Conservation (phyloP, 352 stramenopile genomes). For the Bremia lactucae region DNA sequence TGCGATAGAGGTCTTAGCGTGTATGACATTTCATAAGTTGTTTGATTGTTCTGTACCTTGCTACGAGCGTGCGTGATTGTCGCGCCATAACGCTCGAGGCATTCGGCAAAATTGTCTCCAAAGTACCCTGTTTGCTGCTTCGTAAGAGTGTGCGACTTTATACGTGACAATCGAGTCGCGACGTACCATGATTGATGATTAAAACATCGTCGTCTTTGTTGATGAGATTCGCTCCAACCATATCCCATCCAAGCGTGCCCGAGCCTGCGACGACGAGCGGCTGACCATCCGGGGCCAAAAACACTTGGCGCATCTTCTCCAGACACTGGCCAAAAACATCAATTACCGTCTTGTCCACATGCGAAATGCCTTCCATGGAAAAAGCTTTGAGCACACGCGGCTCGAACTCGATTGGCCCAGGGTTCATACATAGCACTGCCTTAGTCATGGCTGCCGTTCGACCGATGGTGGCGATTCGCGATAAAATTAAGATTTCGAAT, state of each 20-base stretch:
- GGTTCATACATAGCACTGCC: constrained; percentile 71
- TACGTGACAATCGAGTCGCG: background rate
- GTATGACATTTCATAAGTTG: too few relatives aligned
- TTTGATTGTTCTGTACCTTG: constrained; percentile 19
- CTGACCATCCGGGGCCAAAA: constrained; percentile 58
- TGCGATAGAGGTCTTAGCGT: constrained; percentile 1
- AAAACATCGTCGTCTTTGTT: constrained; percentile 54
- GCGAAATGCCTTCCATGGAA: constrained; percentile 61
- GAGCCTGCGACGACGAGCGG: constrained; percentile 58
- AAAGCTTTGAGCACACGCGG: constrained; percentile 58
- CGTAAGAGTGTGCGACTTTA: too few relatives aligned
- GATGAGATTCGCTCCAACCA: constrained; percentile 69
- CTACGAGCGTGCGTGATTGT: constrained; percentile 47
- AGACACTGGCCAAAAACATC: constrained; percentile 65
- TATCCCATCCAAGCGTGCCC: constrained; percentile 67
- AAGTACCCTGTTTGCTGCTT: constrained; percentile 68
- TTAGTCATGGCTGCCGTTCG: too few relatives aligned
- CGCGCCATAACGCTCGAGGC: constrained; percentile 56
- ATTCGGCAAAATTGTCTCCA: constrained; percentile 58
- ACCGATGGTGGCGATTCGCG: too few relatives aligned
- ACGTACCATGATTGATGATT: constrained; percentile 51
- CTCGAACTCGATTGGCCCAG: constrained; percentile 77
- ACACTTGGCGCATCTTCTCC: constrained; percentile 76
- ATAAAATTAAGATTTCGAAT: too few relatives aligned
- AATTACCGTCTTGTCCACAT: constrained; percentile 71